phyloP scores from a whole-genome alignment of 1,139 yeast species.

The Magnusiomyces paraingens region DNA sequence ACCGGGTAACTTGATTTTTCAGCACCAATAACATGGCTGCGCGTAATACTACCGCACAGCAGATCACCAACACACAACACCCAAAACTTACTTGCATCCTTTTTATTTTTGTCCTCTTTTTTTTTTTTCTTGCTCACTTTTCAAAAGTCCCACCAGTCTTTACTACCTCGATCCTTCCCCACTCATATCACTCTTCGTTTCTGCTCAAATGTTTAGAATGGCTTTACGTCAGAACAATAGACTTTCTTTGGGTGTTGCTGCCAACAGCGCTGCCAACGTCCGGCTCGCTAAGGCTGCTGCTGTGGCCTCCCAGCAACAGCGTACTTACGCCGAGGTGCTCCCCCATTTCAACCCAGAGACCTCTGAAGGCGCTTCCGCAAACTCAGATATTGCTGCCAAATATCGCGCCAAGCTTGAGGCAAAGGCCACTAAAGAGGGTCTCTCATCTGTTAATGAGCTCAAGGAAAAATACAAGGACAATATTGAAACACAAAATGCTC shows the following conservation, averaged over 20 bases:
- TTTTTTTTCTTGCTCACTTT: not conserved
- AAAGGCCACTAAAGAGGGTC: slow-evolving; percentile 43
- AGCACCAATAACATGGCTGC: too few relatives aligned
- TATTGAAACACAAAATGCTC: slow-evolving; percentile 50
- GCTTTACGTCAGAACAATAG: slow-evolving; percentile 2
- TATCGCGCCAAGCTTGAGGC: slow-evolving; percentile 42
- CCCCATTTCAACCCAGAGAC: slow-evolving; percentile 5
- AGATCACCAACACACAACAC: too few relatives aligned
- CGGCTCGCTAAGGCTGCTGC: not conserved
- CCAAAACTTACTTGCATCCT: not conserved
- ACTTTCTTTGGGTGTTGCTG: slow-evolving; percentile 3
- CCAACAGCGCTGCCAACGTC: not conserved
- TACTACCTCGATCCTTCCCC: not conserved
- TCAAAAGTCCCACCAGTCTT: not conserved
- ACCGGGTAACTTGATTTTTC: too few relatives aligned
- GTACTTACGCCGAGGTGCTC: slow-evolving; percentile 6
- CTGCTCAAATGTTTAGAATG: slow-evolving; percentile 8
- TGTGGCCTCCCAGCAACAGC: not conserved
- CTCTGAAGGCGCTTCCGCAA: slow-evolving; percentile 8
- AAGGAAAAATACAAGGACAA: slow-evolving; percentile 47
- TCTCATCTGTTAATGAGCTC: slow-evolving; percentile 51
- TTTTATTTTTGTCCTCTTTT: not conserved
- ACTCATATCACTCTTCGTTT: not conserved
- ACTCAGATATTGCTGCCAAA: slow-evolving; percentile 18
- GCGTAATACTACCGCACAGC: too few relatives aligned